These are phyloP conservation scores for Corynascus novoguineensis DNA, from an alignment of 495 filamentous ascomycete species.

Conservation along the genomic window DNA sequence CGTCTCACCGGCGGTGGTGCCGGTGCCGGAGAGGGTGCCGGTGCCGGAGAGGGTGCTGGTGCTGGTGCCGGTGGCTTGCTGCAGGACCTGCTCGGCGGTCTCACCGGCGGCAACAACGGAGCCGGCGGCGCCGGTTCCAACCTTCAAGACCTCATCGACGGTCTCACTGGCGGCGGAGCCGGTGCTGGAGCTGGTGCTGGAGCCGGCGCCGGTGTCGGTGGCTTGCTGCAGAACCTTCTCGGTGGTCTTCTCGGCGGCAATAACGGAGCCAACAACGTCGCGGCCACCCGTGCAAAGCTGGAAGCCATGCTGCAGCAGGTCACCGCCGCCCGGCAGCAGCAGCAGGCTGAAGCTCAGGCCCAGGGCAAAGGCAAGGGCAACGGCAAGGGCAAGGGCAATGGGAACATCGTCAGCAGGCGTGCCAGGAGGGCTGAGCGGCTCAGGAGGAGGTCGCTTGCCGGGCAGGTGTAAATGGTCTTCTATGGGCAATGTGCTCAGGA, in stretches of 20 bases:
- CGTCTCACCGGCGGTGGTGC: background rate
- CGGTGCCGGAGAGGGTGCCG: background rate
- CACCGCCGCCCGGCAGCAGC: background rate
- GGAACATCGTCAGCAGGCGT: background rate
- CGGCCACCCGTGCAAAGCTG: background rate
- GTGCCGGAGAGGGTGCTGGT: background rate
- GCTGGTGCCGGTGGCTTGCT: background rate
- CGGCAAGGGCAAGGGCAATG: conserved; percentile 14
- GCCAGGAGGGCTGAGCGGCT: background rate
- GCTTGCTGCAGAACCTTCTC: background rate
- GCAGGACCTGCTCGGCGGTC: background rate
- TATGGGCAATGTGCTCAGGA: background rate
- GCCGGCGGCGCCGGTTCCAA: background rate
- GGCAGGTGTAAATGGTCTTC: background rate
- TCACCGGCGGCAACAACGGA: background rate
- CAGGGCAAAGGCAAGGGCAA: background rate
- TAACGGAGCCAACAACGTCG: background rate
- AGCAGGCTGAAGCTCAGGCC: background rate
- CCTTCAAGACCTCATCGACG: background rate
- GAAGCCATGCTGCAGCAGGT: background rate
- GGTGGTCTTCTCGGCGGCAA: background rate
- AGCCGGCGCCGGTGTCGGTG: background rate
- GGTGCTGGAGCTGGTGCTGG: background rate
- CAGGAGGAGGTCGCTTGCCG: background rate
- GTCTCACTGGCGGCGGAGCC: background rate